Evolutionary conservation across 208 protist genomes (phyloP), one percentile per base, ranked within the genome.

Genomic region (Endotrypanum monterogeii): DNA sequence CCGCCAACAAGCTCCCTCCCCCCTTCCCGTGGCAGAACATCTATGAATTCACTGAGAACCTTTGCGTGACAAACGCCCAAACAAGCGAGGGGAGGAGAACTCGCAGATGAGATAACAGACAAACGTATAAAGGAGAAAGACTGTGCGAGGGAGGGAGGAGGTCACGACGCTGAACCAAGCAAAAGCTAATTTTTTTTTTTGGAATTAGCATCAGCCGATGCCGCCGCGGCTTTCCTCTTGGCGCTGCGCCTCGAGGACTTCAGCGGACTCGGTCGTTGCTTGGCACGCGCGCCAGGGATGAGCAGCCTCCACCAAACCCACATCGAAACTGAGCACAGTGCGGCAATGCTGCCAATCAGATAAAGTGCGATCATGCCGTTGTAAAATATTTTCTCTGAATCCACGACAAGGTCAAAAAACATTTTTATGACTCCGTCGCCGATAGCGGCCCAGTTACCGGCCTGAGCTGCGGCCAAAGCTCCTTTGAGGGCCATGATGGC

Each of bases 311-410:
- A 72, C 79, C 79, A 83, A 5, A 72, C 50, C 20, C 51, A 78
- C 0, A 88, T 16, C 3, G 79, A 7, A 1, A 87, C 14, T 1
- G 23, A 23, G 23, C 57, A 80, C 5, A 82, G 72, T n/a, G 85
- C n/a, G 2, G 75, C 48, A 46, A 86, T 52, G 62, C 77, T n/a
- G 11, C 28, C 11, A 7, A 89, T 12, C 52, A 89, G 46, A 14
- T 86, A 80, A 46, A 83, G 1, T 12, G 78, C 46, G 28, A 93
- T 9, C 25, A 92, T 48, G 32, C 78, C 82, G 54, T 86, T 93
- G 78, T 85, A 94, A 67, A 87, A 91, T 48, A 77, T 73, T 3
- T 11, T 60, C n/a, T 76, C 67, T 2, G 71, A 69, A 54, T 79
- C 79, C 2, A 62, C 37, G 14, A 80, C 67, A 48, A 87, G 56